Base-by-base conservation (phyloP, 306 rosid genomes). In the Abrus precatorius region DNA sequence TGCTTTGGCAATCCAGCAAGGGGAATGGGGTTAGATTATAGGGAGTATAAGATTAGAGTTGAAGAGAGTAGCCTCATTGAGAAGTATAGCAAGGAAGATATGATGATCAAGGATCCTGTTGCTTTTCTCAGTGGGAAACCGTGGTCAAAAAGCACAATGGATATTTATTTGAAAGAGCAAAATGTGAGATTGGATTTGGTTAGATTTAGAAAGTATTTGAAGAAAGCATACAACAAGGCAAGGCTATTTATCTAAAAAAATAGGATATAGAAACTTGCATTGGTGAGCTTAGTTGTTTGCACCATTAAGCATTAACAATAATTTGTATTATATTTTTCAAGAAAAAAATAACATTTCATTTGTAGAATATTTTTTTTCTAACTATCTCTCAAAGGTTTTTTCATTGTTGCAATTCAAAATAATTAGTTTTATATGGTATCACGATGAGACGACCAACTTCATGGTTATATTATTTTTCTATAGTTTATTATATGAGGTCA, bases 41-140 rank as follows among this genome's bases (percentile, higher is more conserved):
- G 84, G 5, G 90, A 74, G 6, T 87, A 84, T 65, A 84, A 62
- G 79, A 28, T 81, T n/a, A 33, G 49, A 14, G 79, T 73, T 3
- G 68, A 74, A 62, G 88, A 87, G 33, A 87, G 90, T 7, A 84
- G 79, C 40, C 80, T 84, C 36, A 5, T 8, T 1, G 74, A 75
- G 63, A 69, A 2, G 0, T 87, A 68, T 84, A 87, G 87, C 3
- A 13, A 47, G 6, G 27, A 87, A 43, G 81, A 85, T 55, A 45
- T 84, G 62, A 78, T 56, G 43, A 4, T 85, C 41, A 82, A 85
- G 54, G 54, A 82, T 9, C 86, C 87, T 0, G 0, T 0, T 0
- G 72, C 82, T 53, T 86, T n/a, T 77, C 10, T 4, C 0, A 9
- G 27, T 8, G 66, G 53, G 0, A 68, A 72, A 3, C 20, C 20